These are phyloP conservation scores for Hypoxylon trugodes DNA, from an alignment of 495 filamentous ascomycete genomes.

Conservation along the genomic window DNA sequence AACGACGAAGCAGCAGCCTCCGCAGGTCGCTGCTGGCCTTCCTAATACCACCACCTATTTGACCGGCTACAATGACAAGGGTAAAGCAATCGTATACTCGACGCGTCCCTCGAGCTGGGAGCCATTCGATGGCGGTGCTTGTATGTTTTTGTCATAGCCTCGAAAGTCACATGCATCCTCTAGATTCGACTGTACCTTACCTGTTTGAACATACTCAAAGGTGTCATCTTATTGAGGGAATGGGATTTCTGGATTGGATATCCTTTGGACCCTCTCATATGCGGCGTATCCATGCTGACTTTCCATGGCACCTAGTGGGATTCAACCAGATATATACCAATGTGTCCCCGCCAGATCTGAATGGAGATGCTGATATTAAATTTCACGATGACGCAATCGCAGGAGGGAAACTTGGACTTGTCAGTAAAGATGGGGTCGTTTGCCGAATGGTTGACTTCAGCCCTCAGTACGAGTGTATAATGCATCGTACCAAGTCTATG, in stretches of 20 bases:
- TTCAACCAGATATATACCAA: conserved; percentile 59
- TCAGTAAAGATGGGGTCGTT: conserved; percentile 61
- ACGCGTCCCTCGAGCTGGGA: conserved; percentile 39
- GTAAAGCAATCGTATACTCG: conserved; percentile 49
- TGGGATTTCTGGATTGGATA: too few relatives aligned
- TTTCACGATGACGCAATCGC: conserved; percentile 46
- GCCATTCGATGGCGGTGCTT: conserved; percentile 29
- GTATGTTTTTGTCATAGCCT: conserved; percentile 9
- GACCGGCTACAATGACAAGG: conserved; percentile 49
- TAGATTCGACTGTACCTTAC: background rate
- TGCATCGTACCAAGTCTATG: conserved; percentile 77
- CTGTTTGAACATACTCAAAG: background rate
- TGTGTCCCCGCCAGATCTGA: conserved; percentile 62
- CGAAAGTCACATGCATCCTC: background rate
- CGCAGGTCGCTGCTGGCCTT: conserved; percentile 43
- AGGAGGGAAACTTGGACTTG: conserved; percentile 54
- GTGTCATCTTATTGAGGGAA: background rate
- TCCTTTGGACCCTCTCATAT: too few relatives aligned
- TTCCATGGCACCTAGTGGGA: conserved; percentile 4
- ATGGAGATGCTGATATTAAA: conserved; percentile 60
- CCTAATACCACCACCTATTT: conserved; percentile 49
- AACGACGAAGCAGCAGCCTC: conserved; percentile 8
- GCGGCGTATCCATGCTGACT: conserved; percentile 7
- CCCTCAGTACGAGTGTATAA: conserved; percentile 60
- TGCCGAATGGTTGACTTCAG: conserved; percentile 69